phyloP scores from a whole-genome alignment of 345 rosid species.

The Hevea brasiliensis region DNA sequence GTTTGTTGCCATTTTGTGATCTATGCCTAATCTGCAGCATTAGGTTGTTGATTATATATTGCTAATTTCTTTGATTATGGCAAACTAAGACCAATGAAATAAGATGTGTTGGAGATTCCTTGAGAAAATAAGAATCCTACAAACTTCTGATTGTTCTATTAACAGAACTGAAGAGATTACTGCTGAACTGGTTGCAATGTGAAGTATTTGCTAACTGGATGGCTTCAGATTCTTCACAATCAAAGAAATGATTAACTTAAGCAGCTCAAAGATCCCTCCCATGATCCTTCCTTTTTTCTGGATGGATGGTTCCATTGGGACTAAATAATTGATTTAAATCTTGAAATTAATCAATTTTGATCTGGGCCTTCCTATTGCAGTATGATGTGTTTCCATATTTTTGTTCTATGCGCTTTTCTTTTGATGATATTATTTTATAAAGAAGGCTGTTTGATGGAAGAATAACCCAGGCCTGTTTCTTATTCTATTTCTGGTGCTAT shows the following conservation, averaged over 20 bases:
- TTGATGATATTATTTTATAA: background rate
- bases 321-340: background rate
- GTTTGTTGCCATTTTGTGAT: no score
- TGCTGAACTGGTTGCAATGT: background rate
- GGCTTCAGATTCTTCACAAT: background rate
- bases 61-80: background rate
- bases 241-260: background rate
- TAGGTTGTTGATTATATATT: background rate
- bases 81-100: background rate
- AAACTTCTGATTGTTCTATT: background rate
- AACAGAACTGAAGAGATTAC: background rate
- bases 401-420: background rate
- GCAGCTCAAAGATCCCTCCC: background rate
- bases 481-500: constrained; percentile 5
- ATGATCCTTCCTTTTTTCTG: background rate
- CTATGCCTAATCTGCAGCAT: no score
- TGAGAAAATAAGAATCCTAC: background rate
- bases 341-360: background rate
- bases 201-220: background rate
- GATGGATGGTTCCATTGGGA: background rate
- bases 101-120: background rate
- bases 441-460: background rate
- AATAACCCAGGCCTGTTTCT: constrained; percentile 4
- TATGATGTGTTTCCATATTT: background rate
- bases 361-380: no score